phyloP scores from a whole-genome alignment of 345 rosid species.

The Salix brachista region DNA sequence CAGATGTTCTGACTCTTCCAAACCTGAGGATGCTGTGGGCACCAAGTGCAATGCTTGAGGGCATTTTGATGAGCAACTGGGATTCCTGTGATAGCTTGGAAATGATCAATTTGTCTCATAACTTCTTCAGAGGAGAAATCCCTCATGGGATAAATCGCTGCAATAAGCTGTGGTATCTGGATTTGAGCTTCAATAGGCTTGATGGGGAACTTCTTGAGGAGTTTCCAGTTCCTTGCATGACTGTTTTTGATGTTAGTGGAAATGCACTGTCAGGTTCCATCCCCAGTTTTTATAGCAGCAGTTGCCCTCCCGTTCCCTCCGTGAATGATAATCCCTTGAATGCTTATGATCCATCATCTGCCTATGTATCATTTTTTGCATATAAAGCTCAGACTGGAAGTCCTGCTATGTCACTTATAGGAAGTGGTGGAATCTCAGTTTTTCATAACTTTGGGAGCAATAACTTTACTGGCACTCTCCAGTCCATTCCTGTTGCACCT shows the following conservation, averaged over 20 bases:
- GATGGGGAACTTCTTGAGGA: constrained; percentile 52
- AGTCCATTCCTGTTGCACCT: constrained; percentile 48
- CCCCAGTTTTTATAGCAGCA: constrained; percentile 45
- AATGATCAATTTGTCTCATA: constrained; percentile 73
- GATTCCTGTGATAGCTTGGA: constrained; percentile 69
- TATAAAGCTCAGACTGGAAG: constrained; percentile 39
- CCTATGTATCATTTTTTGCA: constrained; percentile 52
- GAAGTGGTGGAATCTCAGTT: constrained; percentile 40
- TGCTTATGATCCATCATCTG: constrained; percentile 39
- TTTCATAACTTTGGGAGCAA: constrained; percentile 72
- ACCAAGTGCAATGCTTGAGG: constrained; percentile 71
- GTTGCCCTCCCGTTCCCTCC: constrained; percentile 46
- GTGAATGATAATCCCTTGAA: constrained; percentile 23
- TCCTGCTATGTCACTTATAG: constrained; percentile 21
- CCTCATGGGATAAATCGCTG: constrained; percentile 52
- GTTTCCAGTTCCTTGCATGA: constrained; percentile 74
- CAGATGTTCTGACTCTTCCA: constrained; percentile 53
- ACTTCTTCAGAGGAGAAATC: constrained; percentile 59
- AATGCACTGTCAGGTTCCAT: constrained; percentile 66
- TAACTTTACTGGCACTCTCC: constrained; percentile 62
- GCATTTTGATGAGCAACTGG: constrained; percentile 58
- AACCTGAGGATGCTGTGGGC: constrained; percentile 81
- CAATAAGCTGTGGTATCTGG: constrained; percentile 62
- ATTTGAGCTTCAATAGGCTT: constrained; percentile 63
- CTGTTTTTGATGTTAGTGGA: constrained; percentile 67